A percentile compares a stretch with the other conserved stretches of the same genome.
phyloP scores from a whole-genome alignment of 805 yeast species.

The Ogataea pilisensis region DNA sequence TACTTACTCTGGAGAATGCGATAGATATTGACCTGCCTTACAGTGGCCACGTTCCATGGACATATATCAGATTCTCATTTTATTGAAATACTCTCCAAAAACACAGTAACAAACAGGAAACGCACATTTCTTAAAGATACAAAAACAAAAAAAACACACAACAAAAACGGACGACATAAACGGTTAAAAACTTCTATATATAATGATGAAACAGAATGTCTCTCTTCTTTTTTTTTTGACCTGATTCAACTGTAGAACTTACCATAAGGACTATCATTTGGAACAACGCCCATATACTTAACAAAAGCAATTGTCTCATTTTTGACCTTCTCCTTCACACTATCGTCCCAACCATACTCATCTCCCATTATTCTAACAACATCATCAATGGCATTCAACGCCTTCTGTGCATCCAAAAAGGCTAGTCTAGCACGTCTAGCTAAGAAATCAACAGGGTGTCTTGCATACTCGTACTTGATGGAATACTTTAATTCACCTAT shows the following conservation, averaged over 20 bases:
- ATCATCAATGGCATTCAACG: conserved; percentile 73
- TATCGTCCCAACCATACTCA: conserved; percentile 70
- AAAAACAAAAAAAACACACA: no score
- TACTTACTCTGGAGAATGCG: no score
- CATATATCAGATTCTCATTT: no score
- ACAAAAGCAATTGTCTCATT: conserved; percentile 52
- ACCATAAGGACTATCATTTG: conserved; percentile 25
- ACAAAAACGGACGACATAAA: no score
- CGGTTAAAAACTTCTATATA: no score
- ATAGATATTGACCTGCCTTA: no score
- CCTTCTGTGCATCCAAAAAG: conserved; percentile 83
- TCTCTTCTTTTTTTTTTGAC: no score
- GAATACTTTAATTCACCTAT: conserved; percentile 87
- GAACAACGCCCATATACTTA: conserved; percentile 52
- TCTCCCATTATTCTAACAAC: conserved; percentile 82
- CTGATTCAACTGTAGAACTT: conserved; percentile 6
- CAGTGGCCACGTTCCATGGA: no score
- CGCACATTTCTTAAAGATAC: no score
- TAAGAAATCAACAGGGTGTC: conserved; percentile 85
- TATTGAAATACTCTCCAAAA: no score
- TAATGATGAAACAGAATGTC: no score
- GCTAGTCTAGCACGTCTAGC: conserved; percentile 93
- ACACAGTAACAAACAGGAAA: no score
- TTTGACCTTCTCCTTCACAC: conserved; percentile 50
- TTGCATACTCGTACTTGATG: conserved; percentile 74